A percentile compares a stretch with the other conserved stretches of the same genome.
Conservation (phyloP, 352 stramenopile genomes). For the Hyaloperonospora arabidopsidis region DNA sequence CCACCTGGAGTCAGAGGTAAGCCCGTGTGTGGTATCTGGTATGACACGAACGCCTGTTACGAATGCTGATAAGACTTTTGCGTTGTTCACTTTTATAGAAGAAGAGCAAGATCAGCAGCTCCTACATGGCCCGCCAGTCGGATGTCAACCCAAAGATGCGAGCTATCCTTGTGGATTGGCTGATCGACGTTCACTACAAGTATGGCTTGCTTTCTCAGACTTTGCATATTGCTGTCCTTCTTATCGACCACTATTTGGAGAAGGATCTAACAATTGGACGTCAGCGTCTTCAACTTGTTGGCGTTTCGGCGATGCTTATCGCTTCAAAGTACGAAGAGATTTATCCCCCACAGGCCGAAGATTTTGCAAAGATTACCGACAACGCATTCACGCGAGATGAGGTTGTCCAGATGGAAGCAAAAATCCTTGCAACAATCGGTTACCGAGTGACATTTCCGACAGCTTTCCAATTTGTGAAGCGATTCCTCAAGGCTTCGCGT, state of each 20-base stretch:
- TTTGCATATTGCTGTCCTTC: conserved; percentile 74
- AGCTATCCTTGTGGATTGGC: conserved; percentile 99
- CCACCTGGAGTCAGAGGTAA: conserved; percentile 59
- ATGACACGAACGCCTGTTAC: background rate
- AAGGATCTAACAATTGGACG: conserved; percentile 63
- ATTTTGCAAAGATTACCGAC: conserved; percentile 97
- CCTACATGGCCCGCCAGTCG: conserved; percentile 85
- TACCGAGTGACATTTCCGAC: conserved; percentile 82
- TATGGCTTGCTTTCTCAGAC: conserved; percentile 74
- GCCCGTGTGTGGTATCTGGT: background rate
- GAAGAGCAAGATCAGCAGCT: conserved; percentile 45
- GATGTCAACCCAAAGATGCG: conserved; percentile 99
- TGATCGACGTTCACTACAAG: conserved; percentile 89
- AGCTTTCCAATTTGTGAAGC: conserved; percentile 79
- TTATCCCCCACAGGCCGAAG: conserved; percentile 87
- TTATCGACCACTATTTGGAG: conserved; percentile 79
- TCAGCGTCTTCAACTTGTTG: conserved; percentile 92
- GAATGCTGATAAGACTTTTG: conserved; percentile 2
- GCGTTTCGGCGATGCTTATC: conserved; percentile 93
- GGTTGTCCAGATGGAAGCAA: conserved; percentile 77
- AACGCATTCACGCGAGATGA: conserved; percentile 87
- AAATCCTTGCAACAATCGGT: conserved; percentile 58
- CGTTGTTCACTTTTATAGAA: conserved; percentile 32
- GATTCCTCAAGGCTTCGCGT: conserved; percentile 78
- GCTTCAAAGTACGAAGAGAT: conserved; percentile 98